Percentiles rank a stretch among this genome's conserved stretches.
These are phyloP conservation scores for Microsporum ferrugineum DNA, from an alignment of 2,329 filamentous ascomycete species.

Conservation along the genomic window DNA sequence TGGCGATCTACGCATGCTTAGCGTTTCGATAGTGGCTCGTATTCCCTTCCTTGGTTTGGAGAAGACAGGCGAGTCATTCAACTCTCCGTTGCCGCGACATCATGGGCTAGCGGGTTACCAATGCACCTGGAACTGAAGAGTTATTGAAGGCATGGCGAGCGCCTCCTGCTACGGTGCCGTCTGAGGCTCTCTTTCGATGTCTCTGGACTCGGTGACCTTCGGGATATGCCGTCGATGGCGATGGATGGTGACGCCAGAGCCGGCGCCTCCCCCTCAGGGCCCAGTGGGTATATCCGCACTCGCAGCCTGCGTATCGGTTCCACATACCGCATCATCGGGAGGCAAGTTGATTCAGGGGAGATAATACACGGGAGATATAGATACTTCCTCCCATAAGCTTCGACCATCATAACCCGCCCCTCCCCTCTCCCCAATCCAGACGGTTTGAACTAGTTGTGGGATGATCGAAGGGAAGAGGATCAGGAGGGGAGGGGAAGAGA, in stretches of 20 bases:
- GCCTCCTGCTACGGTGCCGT: background rate
- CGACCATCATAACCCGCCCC: background rate
- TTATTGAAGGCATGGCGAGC: background rate
- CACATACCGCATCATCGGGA: background rate
- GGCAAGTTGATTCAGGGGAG: background rate
- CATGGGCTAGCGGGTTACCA: background rate
- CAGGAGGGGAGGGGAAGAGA: background rate
- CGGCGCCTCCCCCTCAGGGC: background rate
- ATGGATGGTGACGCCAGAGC: background rate
- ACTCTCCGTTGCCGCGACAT: background rate
- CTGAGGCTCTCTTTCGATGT: background rate
- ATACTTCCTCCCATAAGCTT: background rate
- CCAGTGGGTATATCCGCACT: background rate
- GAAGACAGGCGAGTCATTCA: background rate
- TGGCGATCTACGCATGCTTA: background rate
- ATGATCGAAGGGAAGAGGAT: background rate
- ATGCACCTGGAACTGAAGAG: background rate
- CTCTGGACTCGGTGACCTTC: background rate
- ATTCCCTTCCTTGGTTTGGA: background rate
- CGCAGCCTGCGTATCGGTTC: background rate
- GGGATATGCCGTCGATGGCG: background rate
- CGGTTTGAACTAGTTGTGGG: background rate
- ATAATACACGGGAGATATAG: background rate
- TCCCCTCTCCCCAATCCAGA: background rate
- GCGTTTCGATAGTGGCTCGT: conserved; percentile 3